Conservation (phyloP, 192 early-diverging fungal genomes). For the Fimicolochytrium jonesii region DNA sequence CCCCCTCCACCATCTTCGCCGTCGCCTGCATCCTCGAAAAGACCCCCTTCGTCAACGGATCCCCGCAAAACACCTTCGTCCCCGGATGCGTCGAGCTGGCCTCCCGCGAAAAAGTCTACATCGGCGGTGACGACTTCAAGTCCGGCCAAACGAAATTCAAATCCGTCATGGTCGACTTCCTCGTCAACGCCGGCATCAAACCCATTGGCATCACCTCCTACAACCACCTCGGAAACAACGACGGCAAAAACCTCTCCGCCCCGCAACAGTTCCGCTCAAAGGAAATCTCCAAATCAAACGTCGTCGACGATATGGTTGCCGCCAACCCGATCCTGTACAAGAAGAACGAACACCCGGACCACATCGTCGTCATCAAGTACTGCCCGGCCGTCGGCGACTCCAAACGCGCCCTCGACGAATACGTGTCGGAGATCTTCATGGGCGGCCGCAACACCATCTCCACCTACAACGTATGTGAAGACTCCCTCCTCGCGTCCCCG, state of each 20-base stretch:
- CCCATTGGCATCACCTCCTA: constrained; percentile 93
- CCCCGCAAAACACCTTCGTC: constrained; percentile 99
- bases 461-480: constrained; percentile 98
- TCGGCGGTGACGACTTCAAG: constrained; percentile 99
- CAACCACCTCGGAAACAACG: constrained; percentile 99
- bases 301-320: constrained; percentile 99
- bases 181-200: constrained; percentile 98
- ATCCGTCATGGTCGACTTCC: constrained; percentile 96
- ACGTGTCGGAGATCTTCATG: constrained; percentile 98
- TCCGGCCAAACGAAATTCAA: constrained; percentile 99
- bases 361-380: constrained; percentile 98
- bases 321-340: constrained; percentile 90
- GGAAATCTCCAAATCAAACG: constrained; percentile 98
- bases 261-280: constrained; percentile 98
- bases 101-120: constrained; percentile 80
- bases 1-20: constrained; percentile 96
- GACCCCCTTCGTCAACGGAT: constrained; percentile 96
- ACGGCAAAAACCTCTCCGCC: constrained; percentile 96
- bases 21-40: constrained; percentile 93
- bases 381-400: constrained; percentile 93
- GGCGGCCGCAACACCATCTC: constrained; percentile 95
- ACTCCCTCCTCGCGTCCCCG: constrained; percentile 95
- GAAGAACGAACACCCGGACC: constrained; percentile 70
- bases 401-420: constrained; percentile 98
- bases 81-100: constrained; percentile 90